Evolutionary conservation across 768 basidiomycete species (phyloP).

Genomic region (Cystofilobasidium bisporidii): DNA sequence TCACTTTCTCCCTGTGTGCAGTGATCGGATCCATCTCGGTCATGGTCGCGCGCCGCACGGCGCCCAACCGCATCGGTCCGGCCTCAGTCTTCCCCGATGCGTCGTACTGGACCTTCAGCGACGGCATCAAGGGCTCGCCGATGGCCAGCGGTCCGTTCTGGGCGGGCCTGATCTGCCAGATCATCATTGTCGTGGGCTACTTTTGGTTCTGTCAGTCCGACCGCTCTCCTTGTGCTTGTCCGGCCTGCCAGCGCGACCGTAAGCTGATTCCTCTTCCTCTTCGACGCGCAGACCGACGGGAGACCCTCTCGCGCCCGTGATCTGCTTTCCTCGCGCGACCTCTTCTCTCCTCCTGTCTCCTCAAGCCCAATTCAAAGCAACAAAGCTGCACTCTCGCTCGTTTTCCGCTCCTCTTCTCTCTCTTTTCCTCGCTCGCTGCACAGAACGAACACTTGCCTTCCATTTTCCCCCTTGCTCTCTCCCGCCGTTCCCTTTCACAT

Average conservation of each 20-base stretch:
- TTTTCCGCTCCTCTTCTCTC: too few relatives aligned
- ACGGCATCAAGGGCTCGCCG: constrained; percentile 40
- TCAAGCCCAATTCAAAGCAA: too few relatives aligned
- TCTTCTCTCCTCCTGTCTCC: not conserved
- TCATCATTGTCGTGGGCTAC: constrained; percentile 29
- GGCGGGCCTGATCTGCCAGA: constrained; percentile 27
- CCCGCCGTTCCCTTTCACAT: too few relatives aligned
- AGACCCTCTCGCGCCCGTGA: constrained; percentile 26
- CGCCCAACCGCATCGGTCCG: constrained; percentile 81
- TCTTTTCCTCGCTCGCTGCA: too few relatives aligned
- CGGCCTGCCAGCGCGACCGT: not conserved
- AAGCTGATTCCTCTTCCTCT: not conserved
- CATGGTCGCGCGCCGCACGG: constrained; percentile 83
- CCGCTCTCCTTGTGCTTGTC: not conserved
- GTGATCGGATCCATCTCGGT: constrained; percentile 80
- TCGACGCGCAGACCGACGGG: constrained; percentile 15
- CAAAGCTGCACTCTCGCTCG: too few relatives aligned
- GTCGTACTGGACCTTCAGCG: constrained; percentile 75
- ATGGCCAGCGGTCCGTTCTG: constrained; percentile 27
- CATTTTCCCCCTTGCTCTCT: too few relatives aligned
- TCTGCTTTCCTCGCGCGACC: not conserved
- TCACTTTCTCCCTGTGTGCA: not conserved
- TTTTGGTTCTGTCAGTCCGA: constrained; percentile 22
- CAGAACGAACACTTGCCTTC: too few relatives aligned
- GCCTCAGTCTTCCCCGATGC: constrained; percentile 84